Base-by-base conservation (phyloP, 805 yeast species). In the Metschnikowia bowlesiae region DNA sequence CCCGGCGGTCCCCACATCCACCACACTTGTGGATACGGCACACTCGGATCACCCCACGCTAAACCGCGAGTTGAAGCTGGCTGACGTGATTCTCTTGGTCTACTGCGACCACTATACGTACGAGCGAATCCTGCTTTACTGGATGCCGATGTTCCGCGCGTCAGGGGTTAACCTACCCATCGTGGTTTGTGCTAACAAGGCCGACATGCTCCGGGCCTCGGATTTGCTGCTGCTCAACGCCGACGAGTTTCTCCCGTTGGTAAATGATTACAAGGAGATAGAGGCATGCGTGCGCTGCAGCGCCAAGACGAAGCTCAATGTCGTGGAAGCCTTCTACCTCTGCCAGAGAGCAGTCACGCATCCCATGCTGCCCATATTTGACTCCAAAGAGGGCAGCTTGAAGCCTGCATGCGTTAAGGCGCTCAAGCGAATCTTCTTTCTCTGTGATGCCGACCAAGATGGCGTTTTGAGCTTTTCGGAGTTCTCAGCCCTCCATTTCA, bases 61-160 rank as follows among this genome's bases (percentile, higher is more conserved):
- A 11, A 88, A 87, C 51, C 73, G 77, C 32, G 96, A 89, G 63
- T 78, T 94, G 54, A 78, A 96, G 43, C 77, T 80, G 47, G 94
- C 97, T 0, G 92, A 88, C 66, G 97, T 90, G 11, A 87, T 94
- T 2, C 87, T 97, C 92, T 76, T 94, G n/a, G 89, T 94, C 0
- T 94, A 91, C 63, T 81, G 94, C 3, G 98, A 91, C 62, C 96
- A 90, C 61, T 94, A 90, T 63, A 89, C 98, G 0, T 94, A 90
- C 63, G 98, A 94, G 64, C 76, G 98, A 43, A 82, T 94, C 4
- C 83, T 96, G 2, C 72, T 92, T 26, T 90, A 90, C 65, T 94
- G 99, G 99, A 84, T 94, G 79, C 94, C 95, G 46, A 80, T 85
- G 74, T 85, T 94, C 60, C 76, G 99, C 53, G 88, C 96, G 0